Base-by-base conservation (phyloP, 2,329 filamentous ascomycete genomes). In the Scedosporium dehoogii region DNA sequence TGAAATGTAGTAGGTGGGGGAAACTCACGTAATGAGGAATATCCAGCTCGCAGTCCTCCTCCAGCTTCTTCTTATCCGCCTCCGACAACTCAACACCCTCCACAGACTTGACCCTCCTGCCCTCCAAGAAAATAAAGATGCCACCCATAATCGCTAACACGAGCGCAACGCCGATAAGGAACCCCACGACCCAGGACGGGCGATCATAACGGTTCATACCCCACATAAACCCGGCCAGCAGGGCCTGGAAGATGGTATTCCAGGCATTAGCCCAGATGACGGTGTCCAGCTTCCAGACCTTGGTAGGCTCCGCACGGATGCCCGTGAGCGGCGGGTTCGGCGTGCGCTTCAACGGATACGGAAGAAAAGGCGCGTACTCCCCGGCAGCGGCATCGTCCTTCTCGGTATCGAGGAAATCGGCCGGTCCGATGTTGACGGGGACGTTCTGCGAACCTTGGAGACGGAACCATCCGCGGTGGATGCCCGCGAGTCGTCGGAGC, bases 171-270 rank as follows among this genome's bases (percentile, higher is more conserved):
- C 83, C 88, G 18, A 96, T 88, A 69, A 94, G 91, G 0, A 92
- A 74, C 1, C 90, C 91, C 0, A 90, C 92, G 10, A 86, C 83
- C 90, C 90, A 96, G 23, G 83, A 82, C 0, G 91, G 90, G n/a
- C 91, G 79, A 23, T 88, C 75, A 69, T 86, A 87, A 23, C 89
- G 79, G 70, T 90, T 89, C 73, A 89, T 78, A 1, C 84, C 86
- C 89, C 90, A 96, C 91, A 96, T 96, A 75, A 91, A 89, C 3
- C 83, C 87, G 7, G 85, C 88, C 1, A 96, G 79, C 18, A 85
- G 80, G 46, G 81, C 81, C 72, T 96, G 92, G 55, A 94, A 80
- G 62, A 92, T 81, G 0, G 91, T 94, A 70, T 96, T 96, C 76
- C 79, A 80, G 3, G 91, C 81, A 74, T 91, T 92, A 67, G 87